phyloP scores from a whole-genome alignment of 345 rosid species.

The Carallia pectinifolia region DNA sequence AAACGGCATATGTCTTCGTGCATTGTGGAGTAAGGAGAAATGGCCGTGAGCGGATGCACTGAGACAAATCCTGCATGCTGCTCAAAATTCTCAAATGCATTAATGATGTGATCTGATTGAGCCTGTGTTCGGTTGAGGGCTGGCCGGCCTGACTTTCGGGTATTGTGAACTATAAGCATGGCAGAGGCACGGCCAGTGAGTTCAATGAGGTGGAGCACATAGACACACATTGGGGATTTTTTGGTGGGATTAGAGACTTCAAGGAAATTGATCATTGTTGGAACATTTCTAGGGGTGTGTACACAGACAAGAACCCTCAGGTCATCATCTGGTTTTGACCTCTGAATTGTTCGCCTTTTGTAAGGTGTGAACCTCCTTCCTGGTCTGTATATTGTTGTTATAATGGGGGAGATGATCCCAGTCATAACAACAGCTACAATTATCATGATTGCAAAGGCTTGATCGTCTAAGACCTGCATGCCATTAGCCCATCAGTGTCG shows the following conservation, averaged over 20 bases:
- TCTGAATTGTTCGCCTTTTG: constrained; percentile 66
- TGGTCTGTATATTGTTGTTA: constrained; percentile 59
- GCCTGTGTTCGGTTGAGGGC: constrained; percentile 89
- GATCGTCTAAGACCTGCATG: constrained; percentile 72
- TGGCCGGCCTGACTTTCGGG: constrained; percentile 60
- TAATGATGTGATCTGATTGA: constrained; percentile 88
- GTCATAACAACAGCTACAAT: constrained; percentile 74
- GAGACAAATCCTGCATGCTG: constrained; percentile 56
- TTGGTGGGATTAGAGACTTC: constrained; percentile 83
- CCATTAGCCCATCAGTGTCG: not conserved
- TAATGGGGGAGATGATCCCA: constrained; percentile 61
- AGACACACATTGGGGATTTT: constrained; percentile 69
- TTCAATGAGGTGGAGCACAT: constrained; percentile 88
- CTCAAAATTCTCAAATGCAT: constrained; percentile 80
- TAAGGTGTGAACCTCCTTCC: constrained; percentile 59
- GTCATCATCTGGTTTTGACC: constrained; percentile 65
- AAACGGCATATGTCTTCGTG: constrained; percentile 85
- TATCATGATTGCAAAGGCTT: constrained; percentile 77
- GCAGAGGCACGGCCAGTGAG: constrained; percentile 97
- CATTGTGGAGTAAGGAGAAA: constrained; percentile 94
- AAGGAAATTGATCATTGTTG: constrained; percentile 79
- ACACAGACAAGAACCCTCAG: constrained; percentile 61
- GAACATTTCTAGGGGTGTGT: constrained; percentile 87
- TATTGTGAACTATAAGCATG: constrained; percentile 85
- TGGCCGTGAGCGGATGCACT: constrained; percentile 83